Conservation (phyloP, 2,329 filamentous ascomycete species). For the Fusarium heterosporum region DNA sequence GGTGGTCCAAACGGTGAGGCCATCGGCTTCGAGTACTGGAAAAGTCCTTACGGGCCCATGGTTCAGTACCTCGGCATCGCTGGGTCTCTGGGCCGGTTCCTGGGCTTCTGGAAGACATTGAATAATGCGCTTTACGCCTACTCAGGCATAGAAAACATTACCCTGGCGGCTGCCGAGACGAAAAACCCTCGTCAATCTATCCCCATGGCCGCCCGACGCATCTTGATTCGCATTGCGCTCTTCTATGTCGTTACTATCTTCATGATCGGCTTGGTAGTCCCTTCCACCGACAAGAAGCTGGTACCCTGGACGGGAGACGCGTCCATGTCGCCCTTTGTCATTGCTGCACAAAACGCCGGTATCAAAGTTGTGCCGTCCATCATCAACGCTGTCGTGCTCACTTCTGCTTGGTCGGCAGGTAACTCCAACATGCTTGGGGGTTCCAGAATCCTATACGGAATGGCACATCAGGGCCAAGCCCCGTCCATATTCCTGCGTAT, state of each 20-base stretch:
- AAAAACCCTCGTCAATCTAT: constrained; percentile 5
- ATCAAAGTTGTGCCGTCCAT: constrained; percentile 8
- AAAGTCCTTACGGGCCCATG: background rate
- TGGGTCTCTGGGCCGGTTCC: background rate
- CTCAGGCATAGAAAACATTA: constrained; percentile 10
- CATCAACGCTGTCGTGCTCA: constrained; percentile 14
- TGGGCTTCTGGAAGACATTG: constrained; percentile 8
- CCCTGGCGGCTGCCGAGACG: constrained; percentile 2
- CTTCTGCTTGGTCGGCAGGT: constrained; percentile 6
- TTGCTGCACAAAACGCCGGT: constrained; percentile 4
- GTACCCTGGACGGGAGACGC: constrained; percentile 3
- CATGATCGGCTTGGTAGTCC: constrained; percentile 12
- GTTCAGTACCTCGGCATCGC: constrained; percentile 3
- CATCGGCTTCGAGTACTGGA: constrained; percentile 12
- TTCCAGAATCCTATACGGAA: constrained; percentile 5
- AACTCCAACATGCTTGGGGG: constrained; percentile 10
- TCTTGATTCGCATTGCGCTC: constrained; percentile 1
- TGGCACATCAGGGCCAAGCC: constrained; percentile 6
- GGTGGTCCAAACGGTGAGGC: background rate
- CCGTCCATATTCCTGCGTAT: constrained; percentile 3
- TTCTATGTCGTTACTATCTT: constrained; percentile 17
- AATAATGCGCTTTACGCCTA: constrained; percentile 11
- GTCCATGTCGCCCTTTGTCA: constrained; percentile 7
- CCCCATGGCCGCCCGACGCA: constrained; percentile 2
- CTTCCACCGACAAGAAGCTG: constrained; percentile 1